phyloP scores from a whole-genome alignment of 352 stramenopile genomes.

The Pythium sp. region DNA sequence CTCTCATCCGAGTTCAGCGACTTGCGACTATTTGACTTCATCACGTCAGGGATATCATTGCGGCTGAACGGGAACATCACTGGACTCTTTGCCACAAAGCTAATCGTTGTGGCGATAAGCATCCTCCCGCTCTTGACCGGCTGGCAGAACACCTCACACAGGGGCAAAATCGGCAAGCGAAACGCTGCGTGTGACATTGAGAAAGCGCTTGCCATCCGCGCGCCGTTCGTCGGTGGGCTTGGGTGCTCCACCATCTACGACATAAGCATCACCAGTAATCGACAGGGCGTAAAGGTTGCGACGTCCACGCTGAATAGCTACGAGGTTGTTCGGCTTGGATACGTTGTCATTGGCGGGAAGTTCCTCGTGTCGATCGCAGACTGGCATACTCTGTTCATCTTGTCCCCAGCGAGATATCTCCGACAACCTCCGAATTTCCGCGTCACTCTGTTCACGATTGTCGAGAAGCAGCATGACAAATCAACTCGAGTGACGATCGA shows the following conservation, averaged over 20 bases:
- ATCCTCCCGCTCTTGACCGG: conserved; percentile 13
- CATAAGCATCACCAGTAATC: neutral
- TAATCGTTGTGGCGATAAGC: conserved; percentile 14
- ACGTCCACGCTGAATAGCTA: conserved; percentile 13
- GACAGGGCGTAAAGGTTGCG: neutral
- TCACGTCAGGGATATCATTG: conserved; percentile 9
- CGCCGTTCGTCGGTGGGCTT: conserved; percentile 13
- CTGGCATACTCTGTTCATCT: conserved; percentile 23
- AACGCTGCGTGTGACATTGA: conserved; percentile 9
- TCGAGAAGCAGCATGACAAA: neutral
- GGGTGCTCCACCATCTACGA: conserved; percentile 10
- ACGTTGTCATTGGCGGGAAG: conserved; percentile 17
- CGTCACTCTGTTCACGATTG: conserved; percentile 27
- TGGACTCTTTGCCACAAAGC: conserved; percentile 13
- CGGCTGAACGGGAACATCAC: conserved; percentile 16
- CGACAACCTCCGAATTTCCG: conserved; percentile 25
- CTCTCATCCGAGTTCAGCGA: conserved; percentile 16
- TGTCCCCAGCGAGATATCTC: conserved; percentile 19
- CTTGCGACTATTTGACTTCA: conserved; percentile 6
- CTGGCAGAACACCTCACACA: conserved; percentile 11
- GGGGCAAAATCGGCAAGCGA: neutral
- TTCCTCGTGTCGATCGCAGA: conserved; percentile 20
- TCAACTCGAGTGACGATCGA: conserved; percentile 3
- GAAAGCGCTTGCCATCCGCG: conserved; percentile 14
- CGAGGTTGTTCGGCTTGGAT: conserved; percentile 20